A percentile compares a stretch with the other conserved stretches of the same genome.
Evolutionary conservation across 2,329 filamentous ascomycete species (phyloP).

Genomic region (Botrytis medusae): DNA sequence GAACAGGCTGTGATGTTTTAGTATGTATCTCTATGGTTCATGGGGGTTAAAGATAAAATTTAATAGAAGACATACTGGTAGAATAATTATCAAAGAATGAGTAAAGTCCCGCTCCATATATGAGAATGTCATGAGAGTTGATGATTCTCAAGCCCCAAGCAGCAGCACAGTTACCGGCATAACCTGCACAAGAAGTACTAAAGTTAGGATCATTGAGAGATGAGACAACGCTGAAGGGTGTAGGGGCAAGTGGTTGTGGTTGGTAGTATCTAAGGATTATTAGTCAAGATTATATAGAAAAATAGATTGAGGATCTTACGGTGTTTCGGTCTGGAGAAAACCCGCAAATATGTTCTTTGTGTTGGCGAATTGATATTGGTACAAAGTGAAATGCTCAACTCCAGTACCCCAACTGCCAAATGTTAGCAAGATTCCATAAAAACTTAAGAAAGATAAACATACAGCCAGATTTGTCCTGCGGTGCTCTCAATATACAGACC

Average conservation of each 20-base stretch:
- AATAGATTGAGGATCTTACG: not conserved
- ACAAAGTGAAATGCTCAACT: conserved; percentile 53
- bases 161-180: conserved; percentile 48
- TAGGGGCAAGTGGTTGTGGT: conserved; percentile 58
- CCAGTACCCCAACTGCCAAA: conserved; percentile 38
- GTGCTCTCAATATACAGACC: conserved; percentile 49
- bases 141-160: conserved; percentile 67
- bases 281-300: not conserved
- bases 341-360: conserved; percentile 35
- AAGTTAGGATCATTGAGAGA: conserved; percentile 53
- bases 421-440: not conserved
- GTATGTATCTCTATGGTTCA: not conserved
- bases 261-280: conserved; percentile 57
- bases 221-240: conserved; percentile 57
- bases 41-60: not conserved
- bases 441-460: not conserved
- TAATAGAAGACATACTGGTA: conserved; percentile 26
- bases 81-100: conserved; percentile 60
- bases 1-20: conserved; percentile 27
- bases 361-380: conserved; percentile 52
- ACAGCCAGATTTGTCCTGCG: conserved; percentile 50
- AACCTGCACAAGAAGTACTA: conserved; percentile 42
- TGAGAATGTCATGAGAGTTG: conserved; percentile 47
- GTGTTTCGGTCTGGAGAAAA: conserved; percentile 35
- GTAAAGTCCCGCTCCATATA: conserved; percentile 57